Evolutionary conservation across 106 monocot genomes (phyloP).

Genomic region (Dactylorhiza incarnata): DNA sequence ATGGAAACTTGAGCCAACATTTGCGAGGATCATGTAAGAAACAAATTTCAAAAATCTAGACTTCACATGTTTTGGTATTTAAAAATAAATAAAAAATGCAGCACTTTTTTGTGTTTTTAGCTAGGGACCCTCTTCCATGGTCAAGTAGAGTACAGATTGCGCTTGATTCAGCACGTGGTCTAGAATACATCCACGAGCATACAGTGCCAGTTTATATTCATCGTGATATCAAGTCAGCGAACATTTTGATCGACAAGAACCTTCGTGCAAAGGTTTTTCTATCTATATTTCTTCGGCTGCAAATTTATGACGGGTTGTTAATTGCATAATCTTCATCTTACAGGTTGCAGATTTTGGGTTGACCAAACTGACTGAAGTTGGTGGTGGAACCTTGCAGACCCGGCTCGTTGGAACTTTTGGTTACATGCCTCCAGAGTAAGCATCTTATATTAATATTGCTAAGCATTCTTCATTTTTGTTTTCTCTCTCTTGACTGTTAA

Average conservation of each 20-base stretch:
- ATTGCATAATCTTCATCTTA: background rate
- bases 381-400: conserved; percentile 43
- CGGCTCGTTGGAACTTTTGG: conserved; percentile 90
- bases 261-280: conserved; percentile 65
- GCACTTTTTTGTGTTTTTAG: conserved; percentile 24
- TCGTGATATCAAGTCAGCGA: conserved; percentile 95
- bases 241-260: conserved; percentile 87
- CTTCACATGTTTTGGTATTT: background rate
- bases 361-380: conserved; percentile 79
- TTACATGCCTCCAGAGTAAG: conserved; percentile 99
- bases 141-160: conserved; percentile 81
- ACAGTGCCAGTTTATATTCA: conserved; percentile 88
- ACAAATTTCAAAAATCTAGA: background rate
- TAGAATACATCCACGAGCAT: conserved; percentile 97
- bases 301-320: background rate
- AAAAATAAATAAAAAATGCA: background rate
- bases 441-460: background rate
- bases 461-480: background rate
- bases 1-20: conserved; percentile 86
- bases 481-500: background rate
- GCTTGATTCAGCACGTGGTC: conserved; percentile 91
- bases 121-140: conserved; percentile 67
- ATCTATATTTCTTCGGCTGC: background rate
- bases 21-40: conserved; percentile 57
- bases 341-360: conserved; percentile 99